Evolutionary conservation across 176 grass and related monocot species (phyloP).

Genomic region (Alloteropsis semialata): DNA sequence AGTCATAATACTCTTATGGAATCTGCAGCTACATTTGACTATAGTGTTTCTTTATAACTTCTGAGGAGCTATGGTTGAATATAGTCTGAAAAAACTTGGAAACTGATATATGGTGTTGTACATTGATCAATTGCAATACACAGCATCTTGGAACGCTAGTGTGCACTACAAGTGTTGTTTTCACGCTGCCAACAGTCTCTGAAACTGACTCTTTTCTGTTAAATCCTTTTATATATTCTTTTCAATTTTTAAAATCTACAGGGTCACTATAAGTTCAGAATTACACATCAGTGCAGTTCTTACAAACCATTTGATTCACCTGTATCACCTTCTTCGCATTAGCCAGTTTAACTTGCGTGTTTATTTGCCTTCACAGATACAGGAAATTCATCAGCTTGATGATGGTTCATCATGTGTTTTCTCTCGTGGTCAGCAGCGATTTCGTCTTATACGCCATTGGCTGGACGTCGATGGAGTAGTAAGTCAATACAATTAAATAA

Average conservation of each 20-base stretch:
- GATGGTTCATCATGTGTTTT: constrained; percentile 71
- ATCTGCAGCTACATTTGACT: not conserved
- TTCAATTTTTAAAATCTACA: not conserved
- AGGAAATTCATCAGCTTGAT: constrained; percentile 49
- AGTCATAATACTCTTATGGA: not conserved
- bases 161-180: not conserved
- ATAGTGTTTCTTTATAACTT: not conserved
- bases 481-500: constrained; percentile 36
- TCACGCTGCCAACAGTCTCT: not conserved
- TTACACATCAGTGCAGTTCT: not conserved
- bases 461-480: constrained; percentile 71
- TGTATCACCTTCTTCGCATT: constrained; percentile 11
- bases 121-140: not conserved
- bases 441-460: constrained; percentile 66
- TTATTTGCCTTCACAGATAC: constrained; percentile 61
- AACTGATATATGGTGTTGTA: constrained; percentile 1
- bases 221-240: not conserved
- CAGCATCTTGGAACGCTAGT: constrained; percentile 13
- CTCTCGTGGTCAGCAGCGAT: constrained; percentile 76
- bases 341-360: constrained; percentile 10
- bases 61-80: not conserved
- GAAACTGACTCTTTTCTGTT: not conserved
- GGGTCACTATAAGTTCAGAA: not conserved
- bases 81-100: constrained; percentile 8
- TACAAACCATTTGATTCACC: constrained; percentile 11